Percentiles rank a stretch among this genome's conserved stretches.
Evolutionary conservation across 2,329 filamentous ascomycete genomes (phyloP).

Genomic region (Neofusicoccum sp.): DNA sequence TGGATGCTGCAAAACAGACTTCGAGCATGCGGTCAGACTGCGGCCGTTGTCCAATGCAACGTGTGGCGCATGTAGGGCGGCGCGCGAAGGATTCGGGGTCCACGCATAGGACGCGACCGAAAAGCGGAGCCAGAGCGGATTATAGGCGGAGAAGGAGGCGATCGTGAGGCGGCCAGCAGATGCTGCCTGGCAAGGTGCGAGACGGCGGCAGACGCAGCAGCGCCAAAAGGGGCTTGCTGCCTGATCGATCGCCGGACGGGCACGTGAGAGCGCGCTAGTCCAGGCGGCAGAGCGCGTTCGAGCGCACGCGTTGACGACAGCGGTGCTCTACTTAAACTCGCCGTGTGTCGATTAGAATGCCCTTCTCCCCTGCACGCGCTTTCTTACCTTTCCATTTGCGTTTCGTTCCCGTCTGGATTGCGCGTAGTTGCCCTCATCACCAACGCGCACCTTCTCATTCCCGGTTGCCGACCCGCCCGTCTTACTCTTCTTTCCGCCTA

Average conservation of each 20-base stretch:
- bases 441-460: background rate
- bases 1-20: too few relatives aligned
- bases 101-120: background rate
- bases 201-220: background rate
- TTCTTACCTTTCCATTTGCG: background rate
- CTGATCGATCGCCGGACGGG: background rate
- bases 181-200: slow-evolving; percentile 1
- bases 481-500: background rate
- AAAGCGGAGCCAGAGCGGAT: background rate
- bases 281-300: slow-evolving; percentile 6
- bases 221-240: slow-evolving; percentile 2
- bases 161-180: background rate
- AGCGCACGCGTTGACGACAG: background rate
- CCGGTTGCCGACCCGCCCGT: background rate
- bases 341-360: background rate
- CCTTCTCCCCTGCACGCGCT: background rate
- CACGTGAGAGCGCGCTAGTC: slow-evolving; percentile 13
- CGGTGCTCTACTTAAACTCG: slow-evolving; percentile 1
- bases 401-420: background rate
- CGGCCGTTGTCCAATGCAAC: background rate
- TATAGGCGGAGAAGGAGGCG: background rate
- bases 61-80: too few relatives aligned
- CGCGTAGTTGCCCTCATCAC: background rate
- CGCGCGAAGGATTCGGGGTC: too few relatives aligned
- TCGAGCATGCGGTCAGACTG: too few relatives aligned